Evolutionary conservation across 2,329 filamentous ascomycete genomes (phyloP), one percentile per base, ranked within the genome.

Genomic region (Fusarium virguliforme): DNA sequence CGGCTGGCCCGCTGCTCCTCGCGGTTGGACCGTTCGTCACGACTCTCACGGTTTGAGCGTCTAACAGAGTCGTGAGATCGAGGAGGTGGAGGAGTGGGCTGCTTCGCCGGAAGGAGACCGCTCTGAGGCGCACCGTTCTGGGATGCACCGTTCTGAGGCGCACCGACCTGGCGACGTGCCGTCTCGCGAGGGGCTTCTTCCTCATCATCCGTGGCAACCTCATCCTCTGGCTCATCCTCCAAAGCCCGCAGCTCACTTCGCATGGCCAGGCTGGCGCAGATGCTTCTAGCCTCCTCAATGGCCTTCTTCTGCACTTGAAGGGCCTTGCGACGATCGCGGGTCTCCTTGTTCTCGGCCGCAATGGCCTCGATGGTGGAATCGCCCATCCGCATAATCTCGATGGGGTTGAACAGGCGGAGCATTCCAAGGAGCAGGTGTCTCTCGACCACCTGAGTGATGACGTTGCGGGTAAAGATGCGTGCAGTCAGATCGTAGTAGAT

Each of bases 401-500:
- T 83, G 8, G 85, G 84, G 72, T 87, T 86, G 76, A 87, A 87
- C 30, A 87, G 78, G 32, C 83, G 79, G 53, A 86, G 82, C 83
- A 87, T 85, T 32, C 85, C 85, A 40, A 86, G 81, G 10, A 87
- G 79, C 3, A 87, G 77, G 61, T 87, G 85, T 0, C 85, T 81
- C 75, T 87, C 85, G 1, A 85, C 83, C 0, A 87, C 85, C 64
- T 87, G 85, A 0, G 85, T 86, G 60, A 87, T 86, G 62, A 85
- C 82, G 67, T 87, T 87, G 60, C 85, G 81, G 30, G 85, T 86
- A 64, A 86, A 87, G 54, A 84, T 85, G 74, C 85, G 84, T 7
- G 84, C 84, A 3, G 85, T 85, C 8, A 87, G 81, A 40, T 87
- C 85, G 67, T 87, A 87, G 78, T 85, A 87, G 67, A 87, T 87